Evolutionary conservation across 192 early-diverging fungal genomes (phyloP).

Genomic region (Coemansia sp.): DNA sequence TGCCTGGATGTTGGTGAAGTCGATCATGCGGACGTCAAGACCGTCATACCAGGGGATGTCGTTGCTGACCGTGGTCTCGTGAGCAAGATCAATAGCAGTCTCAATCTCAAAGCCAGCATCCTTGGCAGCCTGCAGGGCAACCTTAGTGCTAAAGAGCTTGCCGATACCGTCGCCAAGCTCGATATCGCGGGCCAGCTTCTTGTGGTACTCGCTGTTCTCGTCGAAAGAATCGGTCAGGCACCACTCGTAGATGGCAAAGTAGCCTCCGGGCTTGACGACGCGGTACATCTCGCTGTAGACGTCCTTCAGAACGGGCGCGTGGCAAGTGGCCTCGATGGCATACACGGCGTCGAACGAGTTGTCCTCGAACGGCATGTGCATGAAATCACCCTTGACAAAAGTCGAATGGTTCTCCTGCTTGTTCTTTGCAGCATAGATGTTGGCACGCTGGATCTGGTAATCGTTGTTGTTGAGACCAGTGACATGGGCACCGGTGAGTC

Average conservation of each 20-base stretch:
- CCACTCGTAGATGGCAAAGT: constrained; percentile 96
- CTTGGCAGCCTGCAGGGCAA: constrained; percentile 75
- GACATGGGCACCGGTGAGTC: constrained; percentile 85
- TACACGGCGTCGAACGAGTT: constrained; percentile 84
- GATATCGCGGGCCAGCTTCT: constrained; percentile 73
- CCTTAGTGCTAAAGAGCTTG: constrained; percentile 72
- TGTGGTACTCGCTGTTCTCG: constrained; percentile 67
- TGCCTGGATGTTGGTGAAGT: constrained; percentile 42
- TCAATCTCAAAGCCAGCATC: constrained; percentile 87
- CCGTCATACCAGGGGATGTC: constrained; percentile 81
- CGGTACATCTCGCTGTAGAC: constrained; percentile 89
- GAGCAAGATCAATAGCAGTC: constrained; percentile 62
- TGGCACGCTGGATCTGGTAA: constrained; percentile 83
- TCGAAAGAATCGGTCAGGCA: constrained; percentile 88
- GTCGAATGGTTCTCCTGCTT: constrained; percentile 61
- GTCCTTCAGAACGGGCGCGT: constrained; percentile 78
- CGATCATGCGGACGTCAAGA: constrained; percentile 54
- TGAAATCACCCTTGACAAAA: constrained; percentile 85
- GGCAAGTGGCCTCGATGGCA: constrained; percentile 95
- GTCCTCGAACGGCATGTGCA: constrained; percentile 83
- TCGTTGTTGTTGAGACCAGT: constrained; percentile 97
- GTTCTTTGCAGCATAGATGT: constrained; percentile 65
- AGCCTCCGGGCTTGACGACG: constrained; percentile 88
- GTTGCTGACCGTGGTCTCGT: constrained; percentile 57
- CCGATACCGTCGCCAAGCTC: constrained; percentile 92